Conservation (phyloP, 768 basidiomycete genomes). For the Pleurotus tuoliensis region DNA sequence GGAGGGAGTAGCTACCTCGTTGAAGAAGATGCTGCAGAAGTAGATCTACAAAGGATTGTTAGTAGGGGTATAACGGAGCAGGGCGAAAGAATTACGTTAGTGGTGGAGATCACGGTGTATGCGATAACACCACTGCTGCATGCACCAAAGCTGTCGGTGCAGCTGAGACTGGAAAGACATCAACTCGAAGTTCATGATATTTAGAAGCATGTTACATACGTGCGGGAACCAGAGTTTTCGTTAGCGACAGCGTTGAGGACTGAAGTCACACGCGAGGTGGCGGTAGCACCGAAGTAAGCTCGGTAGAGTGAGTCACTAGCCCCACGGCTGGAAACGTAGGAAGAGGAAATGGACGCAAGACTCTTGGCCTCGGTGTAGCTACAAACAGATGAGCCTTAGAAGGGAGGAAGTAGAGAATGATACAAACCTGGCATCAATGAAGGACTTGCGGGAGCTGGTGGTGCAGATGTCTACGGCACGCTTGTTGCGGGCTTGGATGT, state of each 20-base stretch:
- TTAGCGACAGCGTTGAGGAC: conserved; percentile 34
- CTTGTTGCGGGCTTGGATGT: conserved; percentile 25
- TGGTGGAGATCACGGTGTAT: conserved; percentile 42
- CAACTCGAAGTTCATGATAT: not conserved
- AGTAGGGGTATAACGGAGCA: no score
- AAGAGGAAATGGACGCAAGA: conserved; percentile 27
- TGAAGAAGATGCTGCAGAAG: conserved; percentile 45
- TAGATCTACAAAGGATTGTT: conserved; percentile 30
- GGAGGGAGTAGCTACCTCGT: conserved; percentile 31
- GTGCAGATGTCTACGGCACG: conserved; percentile 38
- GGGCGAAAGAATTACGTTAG: conserved; percentile 27
- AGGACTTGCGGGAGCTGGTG: conserved; percentile 25
- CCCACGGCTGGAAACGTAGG: conserved; percentile 33
- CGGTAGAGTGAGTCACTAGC: conserved; percentile 32
- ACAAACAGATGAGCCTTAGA: not conserved
- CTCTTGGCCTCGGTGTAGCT: conserved; percentile 38
- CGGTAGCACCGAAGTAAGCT: conserved; percentile 35
- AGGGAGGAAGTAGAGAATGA: not conserved
- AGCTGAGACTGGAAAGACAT: conserved; percentile 29
- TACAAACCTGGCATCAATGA: conserved; percentile 35
- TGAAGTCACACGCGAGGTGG: conserved; percentile 30
- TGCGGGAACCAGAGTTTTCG: conserved; percentile 36
- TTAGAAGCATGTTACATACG: conserved; percentile 19
- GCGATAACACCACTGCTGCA: conserved; percentile 39
- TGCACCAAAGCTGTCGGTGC: conserved; percentile 32